phyloP scores from a whole-genome alignment of 2,329 filamentous ascomycete genomes.

The Cordyceps javanica region DNA sequence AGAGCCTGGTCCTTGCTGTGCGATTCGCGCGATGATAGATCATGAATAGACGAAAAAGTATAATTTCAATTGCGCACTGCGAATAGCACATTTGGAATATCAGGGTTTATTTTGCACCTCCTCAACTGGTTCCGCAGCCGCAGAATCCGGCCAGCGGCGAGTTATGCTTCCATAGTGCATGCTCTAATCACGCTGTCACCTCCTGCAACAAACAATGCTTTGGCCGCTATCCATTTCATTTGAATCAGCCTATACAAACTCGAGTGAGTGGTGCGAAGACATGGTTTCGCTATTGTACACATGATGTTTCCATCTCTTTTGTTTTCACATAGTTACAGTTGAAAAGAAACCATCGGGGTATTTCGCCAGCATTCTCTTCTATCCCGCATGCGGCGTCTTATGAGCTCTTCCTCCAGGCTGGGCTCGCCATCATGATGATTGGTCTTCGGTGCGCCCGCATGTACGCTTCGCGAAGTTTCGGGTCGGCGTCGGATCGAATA shows the following conservation, averaged over 20 bases:
- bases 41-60: background rate
- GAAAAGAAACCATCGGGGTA: constrained; percentile 48
- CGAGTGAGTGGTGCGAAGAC: constrained; percentile 1
- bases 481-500: constrained; percentile 84
- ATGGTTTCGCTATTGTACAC: constrained; percentile 17
- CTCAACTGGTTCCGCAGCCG: background rate
- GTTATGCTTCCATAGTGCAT: background rate
- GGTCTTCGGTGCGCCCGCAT: constrained; percentile 67
- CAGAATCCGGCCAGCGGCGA: background rate
- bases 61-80: background rate
- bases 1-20: too few species aligned
- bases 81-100: background rate
- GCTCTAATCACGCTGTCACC: background rate
- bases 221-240: background rate
- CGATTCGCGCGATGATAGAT: background rate
- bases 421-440: constrained; percentile 49
- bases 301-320: constrained; percentile 10
- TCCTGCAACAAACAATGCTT: background rate
- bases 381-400: constrained; percentile 15
- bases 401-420: constrained; percentile 29
- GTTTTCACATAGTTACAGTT: constrained; percentile 19
- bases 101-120: too few species aligned
- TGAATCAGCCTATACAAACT: constrained; percentile 5
- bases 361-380: background rate
- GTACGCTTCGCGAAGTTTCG: constrained; percentile 70